Evolutionary conservation across 257 asterid species (phyloP), one percentile per base, ranked within the genome.

Genomic region (Echium plantagineum): DNA sequence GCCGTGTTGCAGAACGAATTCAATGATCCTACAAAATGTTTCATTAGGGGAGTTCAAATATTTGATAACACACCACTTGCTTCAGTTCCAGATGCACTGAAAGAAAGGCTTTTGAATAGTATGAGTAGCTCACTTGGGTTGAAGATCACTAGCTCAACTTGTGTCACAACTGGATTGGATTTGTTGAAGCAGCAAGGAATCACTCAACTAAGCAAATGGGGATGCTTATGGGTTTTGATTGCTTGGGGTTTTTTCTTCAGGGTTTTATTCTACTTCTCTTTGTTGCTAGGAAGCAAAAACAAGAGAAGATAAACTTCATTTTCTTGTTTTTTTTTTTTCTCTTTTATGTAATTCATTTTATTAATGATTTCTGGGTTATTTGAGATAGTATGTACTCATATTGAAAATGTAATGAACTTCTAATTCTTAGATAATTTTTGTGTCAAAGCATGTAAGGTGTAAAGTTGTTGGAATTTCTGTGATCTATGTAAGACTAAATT

Each of bases 171-270:
- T 18, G 96, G 94, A n/a, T 80, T 77, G 4, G 87, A 85, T 24
- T 77, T 89, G 47, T 71, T 89, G 85, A 77, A 73, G 60, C 87
- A 80, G 68, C 94, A 89, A 65, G 96, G 90, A 68, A 74, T 85
- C 6, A 85, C 90, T 4, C 85, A 85, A 22, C 68, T 89, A n/a
- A 77, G 74, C 63, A 85, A 78, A 69, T 78, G 81, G 84, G 64
- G 60, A 1, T 85, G 96, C 57, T 60, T 89, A 35, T 85, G 75
- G 81, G 72, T 85, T 21, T 81, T 90, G 5, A 63, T 89, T 48
- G 85, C 90, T 5, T 89, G 96, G 96, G 96, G 96, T 0, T 85
- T 89, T 52, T 83, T 85, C 75, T 88, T 85, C 52, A 85, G 94
- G 78, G 65, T 78, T 55, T 72, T 88, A 54, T 88, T 88, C 57